Conservation (phyloP, 2,329 filamentous ascomycete species). For the Ophiostoma perfectum region DNA sequence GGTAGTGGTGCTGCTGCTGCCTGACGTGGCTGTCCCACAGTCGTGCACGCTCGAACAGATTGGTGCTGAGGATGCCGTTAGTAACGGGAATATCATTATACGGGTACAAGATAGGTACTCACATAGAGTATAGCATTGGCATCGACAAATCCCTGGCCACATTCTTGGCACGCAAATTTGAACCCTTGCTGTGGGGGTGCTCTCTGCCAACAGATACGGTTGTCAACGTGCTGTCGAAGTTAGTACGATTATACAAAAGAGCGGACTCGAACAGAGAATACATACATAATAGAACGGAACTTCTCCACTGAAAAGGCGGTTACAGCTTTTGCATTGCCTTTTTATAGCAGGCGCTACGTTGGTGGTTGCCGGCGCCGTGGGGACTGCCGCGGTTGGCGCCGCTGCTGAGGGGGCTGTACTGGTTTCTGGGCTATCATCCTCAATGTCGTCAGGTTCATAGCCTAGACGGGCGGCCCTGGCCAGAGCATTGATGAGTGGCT, state of each 20-base stretch:
- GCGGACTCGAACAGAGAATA: background rate
- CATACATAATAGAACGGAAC: constrained; percentile 34
- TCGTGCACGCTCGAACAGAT: no score
- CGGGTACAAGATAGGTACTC: background rate
- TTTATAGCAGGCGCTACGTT: background rate
- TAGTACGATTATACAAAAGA: background rate
- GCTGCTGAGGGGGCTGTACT: constrained; percentile 37
- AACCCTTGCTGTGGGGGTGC: constrained; percentile 29
- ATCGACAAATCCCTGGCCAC: constrained; percentile 43
- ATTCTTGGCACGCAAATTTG: constrained; percentile 41
- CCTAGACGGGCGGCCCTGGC: constrained; percentile 53
- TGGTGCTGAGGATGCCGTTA: background rate
- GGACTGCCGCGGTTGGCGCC: background rate
- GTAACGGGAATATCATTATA: no score
- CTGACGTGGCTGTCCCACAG: no score
- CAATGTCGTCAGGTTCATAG: constrained; percentile 47
- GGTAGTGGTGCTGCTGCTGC: no score
- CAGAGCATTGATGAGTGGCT: constrained; percentile 51
- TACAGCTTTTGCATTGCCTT: constrained; percentile 31
- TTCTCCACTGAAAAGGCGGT: constrained; percentile 35
- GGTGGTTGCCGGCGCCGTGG: background rate
- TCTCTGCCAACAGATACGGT: constrained; percentile 23
- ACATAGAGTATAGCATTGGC: background rate
- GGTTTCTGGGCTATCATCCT: constrained; percentile 36
- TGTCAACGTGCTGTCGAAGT: constrained; percentile 11